phyloP scores from a whole-genome alignment of 352 stramenopile genomes.

The Pythium myriotylum region DNA sequence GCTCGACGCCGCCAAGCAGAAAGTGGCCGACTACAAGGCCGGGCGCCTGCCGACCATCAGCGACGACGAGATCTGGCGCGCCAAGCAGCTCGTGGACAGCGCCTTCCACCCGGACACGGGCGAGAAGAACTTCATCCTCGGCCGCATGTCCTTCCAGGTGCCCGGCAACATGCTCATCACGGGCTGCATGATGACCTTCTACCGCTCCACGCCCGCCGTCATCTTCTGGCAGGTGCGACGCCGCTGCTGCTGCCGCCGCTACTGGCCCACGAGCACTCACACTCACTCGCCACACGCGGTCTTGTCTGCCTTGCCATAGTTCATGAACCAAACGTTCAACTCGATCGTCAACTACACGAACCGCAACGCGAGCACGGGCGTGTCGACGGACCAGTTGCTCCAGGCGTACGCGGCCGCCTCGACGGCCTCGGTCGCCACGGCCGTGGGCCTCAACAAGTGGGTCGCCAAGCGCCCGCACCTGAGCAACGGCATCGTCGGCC shows the following conservation, averaged over 20 bases:
- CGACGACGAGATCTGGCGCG: slow-evolving; percentile 82
- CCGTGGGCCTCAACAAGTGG: slow-evolving; percentile 76
- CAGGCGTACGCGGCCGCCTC: slow-evolving; percentile 82
- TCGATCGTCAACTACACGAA: slow-evolving; percentile 94
- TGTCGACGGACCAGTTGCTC: slow-evolving; percentile 74
- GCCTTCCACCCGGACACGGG: slow-evolving; percentile 90
- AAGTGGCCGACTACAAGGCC: slow-evolving; percentile 71
- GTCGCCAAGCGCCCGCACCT: slow-evolving; percentile 61
- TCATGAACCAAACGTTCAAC: slow-evolving; percentile 93
- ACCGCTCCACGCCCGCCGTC: slow-evolving; percentile 76
- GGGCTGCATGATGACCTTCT: slow-evolving; percentile 88
- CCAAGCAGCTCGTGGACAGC: slow-evolving; percentile 86
- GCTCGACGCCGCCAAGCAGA: slow-evolving; percentile 69
- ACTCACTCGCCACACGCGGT: not conserved
- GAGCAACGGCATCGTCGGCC: slow-evolving; percentile 61
- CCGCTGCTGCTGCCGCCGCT: too few species aligned
- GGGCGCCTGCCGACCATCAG: slow-evolving; percentile 37
- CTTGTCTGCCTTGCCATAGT: slow-evolving; percentile 36
- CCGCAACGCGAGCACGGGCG: slow-evolving; percentile 88
- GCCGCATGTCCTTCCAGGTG: slow-evolving; percentile 88
- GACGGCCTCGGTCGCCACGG: slow-evolving; percentile 80
- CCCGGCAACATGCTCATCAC: slow-evolving; percentile 90
- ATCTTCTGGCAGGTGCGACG: slow-evolving; percentile 72
- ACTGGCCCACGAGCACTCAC: too few species aligned
- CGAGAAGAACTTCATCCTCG: slow-evolving; percentile 87